Conservation (phyloP, 2,329 filamentous ascomycete genomes). For the Fusarium illudens region DNA sequence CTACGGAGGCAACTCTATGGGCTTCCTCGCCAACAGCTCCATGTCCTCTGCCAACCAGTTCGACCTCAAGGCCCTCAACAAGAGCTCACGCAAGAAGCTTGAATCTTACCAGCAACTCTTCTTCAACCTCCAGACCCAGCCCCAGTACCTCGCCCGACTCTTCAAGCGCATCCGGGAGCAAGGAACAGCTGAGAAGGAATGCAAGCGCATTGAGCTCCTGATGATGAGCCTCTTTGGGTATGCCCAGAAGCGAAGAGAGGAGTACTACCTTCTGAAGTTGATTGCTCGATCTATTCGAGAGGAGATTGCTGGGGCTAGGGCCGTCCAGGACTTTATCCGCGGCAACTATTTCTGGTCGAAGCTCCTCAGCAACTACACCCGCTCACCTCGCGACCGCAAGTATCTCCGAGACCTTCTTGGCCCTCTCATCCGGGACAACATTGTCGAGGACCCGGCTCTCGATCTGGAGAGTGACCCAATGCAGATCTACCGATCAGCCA, state of each 20-base stretch:
- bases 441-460: conserved; percentile 88
- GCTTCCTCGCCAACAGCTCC: conserved; percentile 85
- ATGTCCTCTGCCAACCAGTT: conserved; percentile 91
- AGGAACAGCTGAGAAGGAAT: conserved; percentile 88
- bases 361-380: conserved; percentile 84
- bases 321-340: conserved; percentile 84
- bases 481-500: conserved; percentile 93
- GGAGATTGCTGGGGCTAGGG: conserved; percentile 77
- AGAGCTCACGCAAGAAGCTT: conserved; percentile 92
- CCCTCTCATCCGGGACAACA: conserved; percentile 86
- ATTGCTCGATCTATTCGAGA: conserved; percentile 84
- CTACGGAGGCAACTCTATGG: conserved; percentile 88
- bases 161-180: conserved; percentile 86
- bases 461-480: conserved; percentile 97
- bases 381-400: conserved; percentile 90
- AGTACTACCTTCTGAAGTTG: conserved; percentile 94
- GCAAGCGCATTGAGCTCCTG: conserved; percentile 88
- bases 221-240: conserved; percentile 98
- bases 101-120: conserved; percentile 98
- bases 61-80: conserved; percentile 96
- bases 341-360: conserved; percentile 95
- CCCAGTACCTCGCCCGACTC: conserved; percentile 88
- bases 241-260: conserved; percentile 94
- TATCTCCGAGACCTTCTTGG: conserved; percentile 89
- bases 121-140: conserved; percentile 95